A percentile compares a stretch with the other conserved stretches of the same genome.
Conservation (phyloP, 2,329 filamentous ascomycete species). For the Alternaria postmessia region DNA sequence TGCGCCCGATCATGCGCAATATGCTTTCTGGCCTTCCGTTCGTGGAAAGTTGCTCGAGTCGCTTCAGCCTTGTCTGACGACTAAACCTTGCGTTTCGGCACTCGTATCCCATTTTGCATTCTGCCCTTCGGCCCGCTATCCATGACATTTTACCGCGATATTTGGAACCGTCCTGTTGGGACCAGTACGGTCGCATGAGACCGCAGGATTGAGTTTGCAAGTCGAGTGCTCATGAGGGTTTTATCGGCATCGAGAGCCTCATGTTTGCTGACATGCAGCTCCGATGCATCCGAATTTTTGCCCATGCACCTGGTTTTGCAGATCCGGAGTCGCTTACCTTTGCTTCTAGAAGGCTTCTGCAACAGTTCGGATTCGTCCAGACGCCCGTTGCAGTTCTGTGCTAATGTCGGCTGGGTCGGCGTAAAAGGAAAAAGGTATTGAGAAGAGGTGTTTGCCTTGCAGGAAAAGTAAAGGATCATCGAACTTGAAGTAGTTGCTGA, state of each 20-base stretch:
- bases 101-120: not conserved
- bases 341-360: slow-evolving; percentile 13
- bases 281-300: not conserved
- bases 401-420: not conserved
- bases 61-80: not conserved
- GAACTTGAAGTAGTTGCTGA: no score
- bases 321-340: slow-evolving; percentile 3
- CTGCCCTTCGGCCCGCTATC: slow-evolving; percentile 8
- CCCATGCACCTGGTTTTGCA: slow-evolving; percentile 3
- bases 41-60: not conserved
- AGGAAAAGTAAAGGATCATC: not conserved
- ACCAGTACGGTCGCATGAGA: not conserved
- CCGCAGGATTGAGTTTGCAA: not conserved
- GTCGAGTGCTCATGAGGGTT: not conserved
- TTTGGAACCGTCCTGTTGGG: not conserved
- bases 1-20: slow-evolving; percentile 12
- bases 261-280: slow-evolving; percentile 1
- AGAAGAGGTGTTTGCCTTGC: not conserved
- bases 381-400: not conserved
- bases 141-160: not conserved
- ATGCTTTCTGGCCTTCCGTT: slow-evolving; percentile 8
- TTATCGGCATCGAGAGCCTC: not conserved
- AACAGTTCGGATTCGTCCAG: not conserved
- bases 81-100: slow-evolving; percentile 3
- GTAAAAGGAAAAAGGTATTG: not conserved